Evolutionary conservation across 164 flowering plant species (phyloP).

Genomic region (Chimonanthus salicifolius): DNA sequence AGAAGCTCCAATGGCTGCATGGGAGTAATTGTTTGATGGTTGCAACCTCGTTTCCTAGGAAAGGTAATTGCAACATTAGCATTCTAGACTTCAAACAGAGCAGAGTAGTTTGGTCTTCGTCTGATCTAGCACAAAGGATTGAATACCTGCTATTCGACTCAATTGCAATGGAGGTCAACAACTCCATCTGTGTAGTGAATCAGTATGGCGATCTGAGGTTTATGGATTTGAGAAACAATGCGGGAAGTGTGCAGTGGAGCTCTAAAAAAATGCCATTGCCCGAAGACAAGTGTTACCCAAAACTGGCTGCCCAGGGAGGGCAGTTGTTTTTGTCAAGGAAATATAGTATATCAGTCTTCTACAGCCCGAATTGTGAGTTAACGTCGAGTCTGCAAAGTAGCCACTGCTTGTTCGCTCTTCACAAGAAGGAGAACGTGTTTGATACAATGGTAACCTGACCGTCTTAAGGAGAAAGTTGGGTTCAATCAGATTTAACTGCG

Average conservation of each 20-base stretch:
- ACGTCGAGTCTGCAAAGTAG: too few species aligned
- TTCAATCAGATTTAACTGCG: too few species aligned
- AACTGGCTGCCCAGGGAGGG: slow-evolving; percentile 65
- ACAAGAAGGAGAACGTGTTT: slow-evolving; percentile 76
- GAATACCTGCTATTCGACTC: slow-evolving; percentile 59
- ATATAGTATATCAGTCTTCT: too few species aligned
- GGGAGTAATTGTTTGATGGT: slow-evolving; percentile 66
- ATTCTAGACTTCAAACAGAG: slow-evolving; percentile 67
- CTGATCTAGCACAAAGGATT: slow-evolving; percentile 43
- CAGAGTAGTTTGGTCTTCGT: slow-evolving; percentile 82
- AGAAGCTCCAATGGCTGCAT: slow-evolving; percentile 71
- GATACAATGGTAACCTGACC: too few species aligned
- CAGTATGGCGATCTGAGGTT: slow-evolving; percentile 80
- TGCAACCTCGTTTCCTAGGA: slow-evolving; percentile 76
- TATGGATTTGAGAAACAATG: slow-evolving; percentile 55
- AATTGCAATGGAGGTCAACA: slow-evolving; percentile 64
- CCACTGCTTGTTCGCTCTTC: slow-evolving; percentile 76
- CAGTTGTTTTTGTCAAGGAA: slow-evolving; percentile 85
- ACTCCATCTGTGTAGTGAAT: slow-evolving; percentile 69
- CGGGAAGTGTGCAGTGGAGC: slow-evolving; percentile 60
- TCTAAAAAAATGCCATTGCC: slow-evolving; percentile 57
- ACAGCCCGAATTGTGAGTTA: too few species aligned
- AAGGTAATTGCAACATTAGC: slow-evolving; percentile 80
- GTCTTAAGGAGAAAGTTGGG: too few species aligned
- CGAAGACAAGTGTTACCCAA: slow-evolving; percentile 82